Evolutionary conservation across 78 protist species (phyloP).

Genomic region (Dictyostelium purpureum): DNA sequence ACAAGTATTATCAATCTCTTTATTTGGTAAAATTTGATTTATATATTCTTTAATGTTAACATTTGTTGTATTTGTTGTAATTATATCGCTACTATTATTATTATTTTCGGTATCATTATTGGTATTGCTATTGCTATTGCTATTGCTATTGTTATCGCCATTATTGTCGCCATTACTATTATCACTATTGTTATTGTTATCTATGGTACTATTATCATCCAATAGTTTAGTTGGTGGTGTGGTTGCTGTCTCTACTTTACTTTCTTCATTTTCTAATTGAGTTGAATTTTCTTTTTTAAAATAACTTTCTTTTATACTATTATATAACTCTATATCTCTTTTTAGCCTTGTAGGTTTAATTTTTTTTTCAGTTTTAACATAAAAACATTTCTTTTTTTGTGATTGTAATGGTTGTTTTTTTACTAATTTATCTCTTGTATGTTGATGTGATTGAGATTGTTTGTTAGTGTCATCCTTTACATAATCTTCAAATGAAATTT

Average conservation of each 20-base stretch:
- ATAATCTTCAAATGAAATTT: no score
- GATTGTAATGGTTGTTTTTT: not conserved
- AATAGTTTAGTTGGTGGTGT: not conserved
- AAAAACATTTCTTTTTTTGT: not conserved
- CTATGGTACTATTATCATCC: not conserved
- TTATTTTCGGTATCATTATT: no score
- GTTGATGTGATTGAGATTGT: no score
- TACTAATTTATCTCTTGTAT: no score
- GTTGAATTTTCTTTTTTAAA: not conserved
- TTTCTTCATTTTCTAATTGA: not conserved
- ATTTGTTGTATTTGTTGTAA: no score
- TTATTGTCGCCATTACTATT: not conserved
- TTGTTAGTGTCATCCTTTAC: no score
- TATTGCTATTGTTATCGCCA: not conserved
- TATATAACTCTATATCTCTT: not conserved
- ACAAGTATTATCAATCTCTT: slow-evolving; percentile 4
- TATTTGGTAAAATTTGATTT: slow-evolving; percentile 22
- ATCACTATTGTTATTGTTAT: not conserved
- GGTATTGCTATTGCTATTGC: not conserved
- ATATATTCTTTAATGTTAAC: slow-evolving; percentile 8
- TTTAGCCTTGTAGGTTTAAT: not conserved
- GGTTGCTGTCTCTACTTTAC: not conserved
- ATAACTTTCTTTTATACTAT: not conserved
- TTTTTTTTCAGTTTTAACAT: not conserved
- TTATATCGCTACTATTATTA: no score